Evolutionary conservation across 164 flowering plant genomes (phyloP), one percentile per base, ranked within the genome.

Genomic region (Aristolochia fimbriata): DNA sequence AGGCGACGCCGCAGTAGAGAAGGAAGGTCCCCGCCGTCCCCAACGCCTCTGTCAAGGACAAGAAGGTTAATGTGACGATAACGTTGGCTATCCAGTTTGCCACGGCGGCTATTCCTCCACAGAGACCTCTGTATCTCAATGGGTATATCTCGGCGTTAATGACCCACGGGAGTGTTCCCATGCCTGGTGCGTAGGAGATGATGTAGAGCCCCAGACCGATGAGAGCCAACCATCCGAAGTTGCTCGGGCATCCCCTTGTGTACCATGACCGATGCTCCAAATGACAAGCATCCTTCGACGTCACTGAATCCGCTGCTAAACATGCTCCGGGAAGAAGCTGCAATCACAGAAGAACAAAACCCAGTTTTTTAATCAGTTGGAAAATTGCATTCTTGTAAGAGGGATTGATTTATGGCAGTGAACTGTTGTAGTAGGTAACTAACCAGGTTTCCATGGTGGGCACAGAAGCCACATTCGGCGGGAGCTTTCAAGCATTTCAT

Each of bases 61-160:
- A 68, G 75, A 85, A 87, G 0, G 90, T 64, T 53, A 76, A 70
- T 24, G 87, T 80, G 47, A 92, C 86, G 0, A 89, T 71, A 16
- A 92, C 83, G 69, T 89, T 92, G 0, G 96, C 74, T 2, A 63
- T 24, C 98, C 96, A 92, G 71, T 89, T 89, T 2, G 86, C 64
- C 16, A 83, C 81, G 1, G 96, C 95, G 15, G 96, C 96, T 15
- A 93, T 79, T 11, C 96, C 97, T 52, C 97, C 96, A 0, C 96
- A 85, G 4, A 80, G 47, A 0, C 93, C 92, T 74, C 97, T 70
- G 74, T 70, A 83, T 57, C 77, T 80, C 61, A 88, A 49, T 3
- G 98, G 98, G 65, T 92, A 92, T 33, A 92, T 89, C 76, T 89
- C 97, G 0, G 96, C 87, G 78, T 89, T 92, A 15, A 89, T 74